Conservation (phyloP, 306 rosid species). For the Castanopsis chinensis region DNA sequence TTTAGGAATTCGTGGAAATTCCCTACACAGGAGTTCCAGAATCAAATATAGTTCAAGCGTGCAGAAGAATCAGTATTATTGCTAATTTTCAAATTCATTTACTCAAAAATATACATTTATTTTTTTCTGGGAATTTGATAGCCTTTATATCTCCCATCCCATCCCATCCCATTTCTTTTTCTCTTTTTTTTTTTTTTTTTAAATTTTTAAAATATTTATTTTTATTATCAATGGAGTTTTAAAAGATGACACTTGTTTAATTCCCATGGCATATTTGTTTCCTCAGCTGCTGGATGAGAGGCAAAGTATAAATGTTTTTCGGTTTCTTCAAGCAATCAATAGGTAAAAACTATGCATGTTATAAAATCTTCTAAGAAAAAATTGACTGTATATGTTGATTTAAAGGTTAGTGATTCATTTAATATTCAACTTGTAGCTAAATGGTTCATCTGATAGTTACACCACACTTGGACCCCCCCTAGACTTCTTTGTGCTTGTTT, state of each 20-base stretch:
- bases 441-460: neutral
- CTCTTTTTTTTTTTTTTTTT: neutral
- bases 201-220: neutral
- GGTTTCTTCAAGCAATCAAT: slow-evolving; percentile 76
- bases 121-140: slow-evolving; percentile 18
- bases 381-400: slow-evolving; percentile 32
- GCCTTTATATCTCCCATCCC: neutral
- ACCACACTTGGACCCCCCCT: neutral
- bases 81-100: slow-evolving; percentile 12
- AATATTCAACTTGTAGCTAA: neutral
- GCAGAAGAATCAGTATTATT: slow-evolving; percentile 64
- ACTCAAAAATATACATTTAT: slow-evolving; percentile 8
- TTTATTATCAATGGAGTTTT: too few species aligned
- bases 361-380: neutral
- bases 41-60: slow-evolving; percentile 90
- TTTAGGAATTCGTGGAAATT: too few species aligned
- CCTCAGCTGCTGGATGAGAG: slow-evolving; percentile 84
- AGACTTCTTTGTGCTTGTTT: neutral
- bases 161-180: too few species aligned
- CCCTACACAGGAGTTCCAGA: slow-evolving; percentile 85
- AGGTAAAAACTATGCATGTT: slow-evolving; percentile 38
- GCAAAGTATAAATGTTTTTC: slow-evolving; percentile 62
- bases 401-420: slow-evolving; percentile 48
- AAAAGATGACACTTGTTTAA: too few species aligned
- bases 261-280: too few species aligned